A percentile compares a stretch with the other conserved stretches of the same genome.
Conservation (phyloP, 2,329 filamentous ascomycete species). For the Fusarium globosum region DNA sequence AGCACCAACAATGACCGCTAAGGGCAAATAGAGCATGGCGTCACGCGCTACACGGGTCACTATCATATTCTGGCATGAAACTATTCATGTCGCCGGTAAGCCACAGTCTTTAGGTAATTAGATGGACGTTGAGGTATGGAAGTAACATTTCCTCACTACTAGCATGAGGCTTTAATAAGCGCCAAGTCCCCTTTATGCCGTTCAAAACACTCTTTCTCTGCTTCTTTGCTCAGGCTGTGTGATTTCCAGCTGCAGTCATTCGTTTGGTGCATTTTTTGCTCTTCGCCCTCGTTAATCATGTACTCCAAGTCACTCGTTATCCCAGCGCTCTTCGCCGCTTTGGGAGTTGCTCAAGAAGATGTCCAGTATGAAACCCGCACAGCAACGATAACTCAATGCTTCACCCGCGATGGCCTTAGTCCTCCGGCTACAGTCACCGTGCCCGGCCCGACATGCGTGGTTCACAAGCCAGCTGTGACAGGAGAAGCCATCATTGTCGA, state of each 20-base stretch:
- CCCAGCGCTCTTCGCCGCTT: neutral
- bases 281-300: constrained; percentile 9
- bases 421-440: neutral
- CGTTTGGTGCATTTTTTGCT: neutral
- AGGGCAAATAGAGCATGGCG: neutral
- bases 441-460: neutral
- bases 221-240: too few relatives aligned
- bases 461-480: constrained; percentile 17
- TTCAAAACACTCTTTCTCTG: too few relatives aligned
- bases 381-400: constrained; percentile 30
- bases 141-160: neutral
- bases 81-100: neutral
- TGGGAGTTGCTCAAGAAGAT: neutral
- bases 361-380: constrained; percentile 14
- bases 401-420: neutral
- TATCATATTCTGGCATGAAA: neutral
- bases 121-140: neutral
- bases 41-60: neutral
- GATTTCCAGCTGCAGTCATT: neutral
- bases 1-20: neutral
- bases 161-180: neutral
- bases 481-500: constrained; percentile 21
- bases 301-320: constrained; percentile 4
- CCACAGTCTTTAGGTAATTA: neutral
- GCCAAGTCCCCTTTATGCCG: neutral